Base-by-base conservation (phyloP, 1,284 basidiomycete genomes). In the Irpex sp. region DNA sequence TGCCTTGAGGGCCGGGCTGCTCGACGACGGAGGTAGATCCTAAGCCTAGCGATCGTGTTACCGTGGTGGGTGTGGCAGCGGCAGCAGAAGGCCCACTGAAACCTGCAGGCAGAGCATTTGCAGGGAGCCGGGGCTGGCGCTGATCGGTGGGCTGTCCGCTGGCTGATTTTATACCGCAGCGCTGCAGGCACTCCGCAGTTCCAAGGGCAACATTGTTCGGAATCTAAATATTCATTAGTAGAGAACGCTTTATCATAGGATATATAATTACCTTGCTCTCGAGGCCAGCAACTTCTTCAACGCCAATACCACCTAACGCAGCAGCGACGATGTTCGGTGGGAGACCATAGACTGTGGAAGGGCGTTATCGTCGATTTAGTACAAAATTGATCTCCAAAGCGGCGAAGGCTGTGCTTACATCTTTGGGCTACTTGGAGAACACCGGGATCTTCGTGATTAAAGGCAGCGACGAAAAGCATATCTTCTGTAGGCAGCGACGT, bases 371-470 rank as follows among this genome's bases (percentile, higher is more conserved):
- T 11, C 33, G 53, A 2, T 6, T 13, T 5, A 33, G 19, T 35
- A 21, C 9, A 26, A 13, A 33, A 54, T 26, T 26, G 26, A 61
- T 6, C 9, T 61, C 4, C 19, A 15, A 31, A 50, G 58, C 21
- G 57, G 15, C 5, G 15, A 26, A 26, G 26, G 26, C 26, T 26
- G 26, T 26, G 57, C 69, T 26, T 65, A 73, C 71, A 71, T 51
- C 72, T 68, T 58, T 74, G 73, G 0, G 71, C 72, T 43, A 72
- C 59, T 35, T 66, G 65, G 8, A 65, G 21, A 2, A 65, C 68
- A 21, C 73, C 72, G 4, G 73, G 73, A 60, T 74, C 72, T 39
- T 72, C 73, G 60, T 70, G 61, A 63, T 71, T 72, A 65, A 74
- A 71, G 35, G 65, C 69, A 7, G 71, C 67, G 1, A 74, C 69